Conservation (phyloP, 1,284 basidiomycete genomes). For the Ustilago tritici region DNA sequence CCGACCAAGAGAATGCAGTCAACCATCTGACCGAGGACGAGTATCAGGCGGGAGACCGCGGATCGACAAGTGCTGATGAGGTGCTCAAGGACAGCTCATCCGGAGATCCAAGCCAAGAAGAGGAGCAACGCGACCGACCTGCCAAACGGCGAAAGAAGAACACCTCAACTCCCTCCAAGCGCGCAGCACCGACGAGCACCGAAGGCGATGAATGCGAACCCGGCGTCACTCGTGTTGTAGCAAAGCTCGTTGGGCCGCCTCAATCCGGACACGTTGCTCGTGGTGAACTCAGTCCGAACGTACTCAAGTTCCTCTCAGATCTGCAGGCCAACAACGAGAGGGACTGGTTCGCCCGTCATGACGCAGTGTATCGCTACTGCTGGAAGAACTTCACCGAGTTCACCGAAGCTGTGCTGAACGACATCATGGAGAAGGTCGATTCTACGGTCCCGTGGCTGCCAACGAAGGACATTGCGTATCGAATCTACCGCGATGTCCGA, state of each 20-base stretch:
- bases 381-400: conserved; percentile 83
- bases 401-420: conserved; percentile 77
- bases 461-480: conserved; percentile 83
- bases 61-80: conserved; percentile 24
- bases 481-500: conserved; percentile 77
- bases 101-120: conserved; percentile 9
- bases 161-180: conserved; percentile 4
- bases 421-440: conserved; percentile 78
- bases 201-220: conserved; percentile 19
- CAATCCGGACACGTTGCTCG: conserved; percentile 75
- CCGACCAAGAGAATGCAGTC: conserved; percentile 17
- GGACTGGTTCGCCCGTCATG: conserved; percentile 79
- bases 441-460: conserved; percentile 84
- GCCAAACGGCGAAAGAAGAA: conserved; percentile 24
- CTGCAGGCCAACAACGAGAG: conserved; percentile 82
- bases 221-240: conserved; percentile 35
- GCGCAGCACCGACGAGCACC: neutral
- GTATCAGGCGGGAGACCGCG: conserved; percentile 23
- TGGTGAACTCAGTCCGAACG: conserved; percentile 86
- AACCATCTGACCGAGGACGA: conserved; percentile 36
- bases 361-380: conserved; percentile 67
- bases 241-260: conserved; percentile 37
- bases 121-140: conserved; percentile 3
- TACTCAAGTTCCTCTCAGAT: conserved; percentile 80
- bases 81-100: conserved; percentile 3